Conservation (phyloP, 208 protist species). For the Polymyxa betae region DNA sequence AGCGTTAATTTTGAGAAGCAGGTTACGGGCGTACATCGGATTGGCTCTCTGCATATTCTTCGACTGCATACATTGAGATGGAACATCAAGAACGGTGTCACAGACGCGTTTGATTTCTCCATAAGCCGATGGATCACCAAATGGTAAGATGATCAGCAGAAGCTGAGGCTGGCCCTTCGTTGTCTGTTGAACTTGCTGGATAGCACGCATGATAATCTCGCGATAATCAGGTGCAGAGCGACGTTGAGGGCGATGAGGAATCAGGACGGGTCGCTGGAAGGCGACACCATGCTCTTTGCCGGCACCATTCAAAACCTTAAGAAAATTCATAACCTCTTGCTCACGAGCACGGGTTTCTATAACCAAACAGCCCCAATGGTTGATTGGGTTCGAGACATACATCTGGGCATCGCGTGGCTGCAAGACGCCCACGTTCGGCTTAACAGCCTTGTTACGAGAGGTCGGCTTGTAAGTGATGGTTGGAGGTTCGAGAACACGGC, state of each 20-base stretch:
- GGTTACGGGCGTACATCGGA: background rate
- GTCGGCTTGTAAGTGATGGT: background rate
- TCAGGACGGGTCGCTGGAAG: conserved; percentile 1
- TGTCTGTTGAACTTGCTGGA: background rate
- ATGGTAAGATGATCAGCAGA: background rate
- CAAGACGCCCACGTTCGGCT: background rate
- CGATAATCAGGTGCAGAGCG: background rate
- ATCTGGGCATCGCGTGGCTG: background rate
- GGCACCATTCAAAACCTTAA: background rate
- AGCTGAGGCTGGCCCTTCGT: background rate
- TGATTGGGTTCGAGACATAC: background rate
- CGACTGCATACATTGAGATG: background rate
- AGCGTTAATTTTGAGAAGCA: background rate
- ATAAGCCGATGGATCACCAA: background rate
- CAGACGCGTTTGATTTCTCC: background rate
- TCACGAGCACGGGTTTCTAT: background rate
- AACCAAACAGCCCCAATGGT: background rate
- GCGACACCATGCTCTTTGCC: background rate
- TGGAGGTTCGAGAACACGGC: background rate
- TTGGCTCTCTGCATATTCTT: background rate
- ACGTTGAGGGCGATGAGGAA: background rate
- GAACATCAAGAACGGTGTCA: background rate
- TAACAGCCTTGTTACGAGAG: background rate
- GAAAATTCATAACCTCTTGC: background rate
- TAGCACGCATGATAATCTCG: background rate